Conservation (phyloP, 108 stramenopile genomes). For the Mediolabrus comicus region DNA sequence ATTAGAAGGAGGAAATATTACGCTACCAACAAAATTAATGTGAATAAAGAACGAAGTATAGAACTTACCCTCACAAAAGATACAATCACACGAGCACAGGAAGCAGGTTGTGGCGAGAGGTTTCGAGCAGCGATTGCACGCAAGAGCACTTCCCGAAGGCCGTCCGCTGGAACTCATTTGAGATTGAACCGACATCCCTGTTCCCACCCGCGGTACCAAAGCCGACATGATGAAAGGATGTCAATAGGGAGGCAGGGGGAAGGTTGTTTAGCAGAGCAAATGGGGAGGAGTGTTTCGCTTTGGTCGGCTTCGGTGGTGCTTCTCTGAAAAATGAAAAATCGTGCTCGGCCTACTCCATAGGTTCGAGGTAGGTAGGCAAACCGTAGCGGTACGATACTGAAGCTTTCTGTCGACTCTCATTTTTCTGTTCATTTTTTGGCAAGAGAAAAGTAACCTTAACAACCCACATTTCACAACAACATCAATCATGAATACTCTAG, state of each 20-base stretch:
- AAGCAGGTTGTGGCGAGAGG: constrained; percentile 71
- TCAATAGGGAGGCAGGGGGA: too few relatives aligned
- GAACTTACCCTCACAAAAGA: constrained; percentile 78
- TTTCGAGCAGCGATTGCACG: constrained; percentile 70
- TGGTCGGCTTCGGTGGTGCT: too few relatives aligned
- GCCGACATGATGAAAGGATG: not conserved
- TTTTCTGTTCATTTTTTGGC: too few relatives aligned
- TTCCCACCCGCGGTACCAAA: not conserved
- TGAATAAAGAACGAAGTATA: not conserved
- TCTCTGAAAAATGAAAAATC: too few relatives aligned
- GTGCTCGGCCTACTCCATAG: too few relatives aligned
- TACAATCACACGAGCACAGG: constrained; percentile 73
- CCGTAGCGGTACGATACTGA: too few relatives aligned
- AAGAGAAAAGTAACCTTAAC: not conserved
- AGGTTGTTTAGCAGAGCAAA: too few relatives aligned
- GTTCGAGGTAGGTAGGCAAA: too few relatives aligned
- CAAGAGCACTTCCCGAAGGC: constrained; percentile 34
- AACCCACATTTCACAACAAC: not conserved
- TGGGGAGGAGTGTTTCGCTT: too few relatives aligned
- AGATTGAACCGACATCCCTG: not conserved
- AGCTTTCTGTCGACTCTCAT: too few relatives aligned
- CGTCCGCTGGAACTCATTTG: constrained; percentile 11
- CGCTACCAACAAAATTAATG: not conserved
- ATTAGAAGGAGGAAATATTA: not conserved
- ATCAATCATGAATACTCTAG: not conserved